Base-by-base conservation (phyloP, 2,329 filamentous ascomycete species). In the Phaeophleospora eucalypticola region DNA sequence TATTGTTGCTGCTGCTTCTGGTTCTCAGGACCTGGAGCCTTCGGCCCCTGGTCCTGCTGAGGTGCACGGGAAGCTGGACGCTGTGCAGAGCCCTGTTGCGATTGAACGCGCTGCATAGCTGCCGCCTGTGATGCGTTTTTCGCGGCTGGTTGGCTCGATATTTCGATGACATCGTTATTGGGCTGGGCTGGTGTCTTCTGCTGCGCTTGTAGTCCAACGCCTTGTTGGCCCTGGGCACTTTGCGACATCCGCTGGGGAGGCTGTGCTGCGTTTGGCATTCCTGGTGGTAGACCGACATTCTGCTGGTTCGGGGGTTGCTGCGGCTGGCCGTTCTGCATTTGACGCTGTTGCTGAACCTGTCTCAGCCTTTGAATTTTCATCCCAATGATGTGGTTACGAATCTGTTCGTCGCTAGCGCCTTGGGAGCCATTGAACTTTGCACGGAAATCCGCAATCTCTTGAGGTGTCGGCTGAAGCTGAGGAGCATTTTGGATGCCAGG, bases 91-190 rank as follows among this genome's bases (percentile, higher is more conserved):
- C 44, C 43, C 43, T 48, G 41, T 36, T 59, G 58, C 7, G 58
- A 51, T n/a, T 46, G 41, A 17, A 41, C 53, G n/a, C 39, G 33
- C 38, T 61, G 58, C 54, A 54, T 58, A 4, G 49, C 18, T 9
- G 51, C 43, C n/a, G 68, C 65, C 53, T 68, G 68, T 10, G 67
- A 60, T 8, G 49, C 44, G 36, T 43, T 45, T 40, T 53, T 52
- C 19, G 36, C 33, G 18, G 43, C 46, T 15, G 51, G 32, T 20
- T 49, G 61, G 41, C 60, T 68, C 9, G 60, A 61, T 34, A 66
- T 63, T 43, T 74, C 71, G 17, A 64, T 52, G 12, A 67, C 59
- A 53, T 75, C 72, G 17, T 73, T 71, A 43, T 65, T 70, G 8
- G 65, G 29, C 18, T 48, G 47, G 24, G 57, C 56, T 19, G 50